phyloP scores from a whole-genome alignment of 495 filamentous ascomycete genomes.

The Neurospora tetraspora region DNA sequence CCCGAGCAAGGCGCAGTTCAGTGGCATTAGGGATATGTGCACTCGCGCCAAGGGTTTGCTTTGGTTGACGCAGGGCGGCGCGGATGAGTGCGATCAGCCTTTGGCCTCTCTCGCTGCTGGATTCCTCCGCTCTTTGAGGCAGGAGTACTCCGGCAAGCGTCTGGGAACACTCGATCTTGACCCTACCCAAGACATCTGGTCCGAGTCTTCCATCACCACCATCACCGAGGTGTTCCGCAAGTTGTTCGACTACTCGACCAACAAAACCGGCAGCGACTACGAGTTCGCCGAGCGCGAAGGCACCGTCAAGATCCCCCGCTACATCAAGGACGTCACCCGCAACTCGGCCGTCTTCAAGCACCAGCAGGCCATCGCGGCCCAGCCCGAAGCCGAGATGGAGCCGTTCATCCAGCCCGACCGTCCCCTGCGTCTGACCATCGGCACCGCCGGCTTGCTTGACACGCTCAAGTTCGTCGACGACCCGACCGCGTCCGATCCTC shows the following conservation, averaged over 20 bases:
- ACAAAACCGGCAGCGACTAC: constrained; percentile 8
- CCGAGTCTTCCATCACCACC: constrained; percentile 6
- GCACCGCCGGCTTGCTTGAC: constrained; percentile 22
- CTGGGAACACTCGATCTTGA: constrained; percentile 21
- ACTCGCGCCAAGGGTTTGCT: constrained; percentile 24
- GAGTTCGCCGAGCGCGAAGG: constrained; percentile 22
- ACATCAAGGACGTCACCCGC: constrained; percentile 22
- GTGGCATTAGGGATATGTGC: constrained; percentile 19
- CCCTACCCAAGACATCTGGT: constrained; percentile 7
- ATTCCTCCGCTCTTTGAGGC: constrained; percentile 22
- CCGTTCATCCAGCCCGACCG: constrained; percentile 21
- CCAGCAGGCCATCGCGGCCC: neutral
- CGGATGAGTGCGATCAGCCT: constrained; percentile 13
- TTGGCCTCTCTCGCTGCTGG: constrained; percentile 19
- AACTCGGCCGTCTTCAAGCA: constrained; percentile 18
- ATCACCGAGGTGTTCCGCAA: constrained; percentile 17
- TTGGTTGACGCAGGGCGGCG: constrained; percentile 44
- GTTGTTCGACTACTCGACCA: constrained; percentile 11
- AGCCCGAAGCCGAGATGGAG: constrained; percentile 5
- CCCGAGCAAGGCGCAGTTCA: constrained; percentile 13
- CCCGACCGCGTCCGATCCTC: constrained; percentile 4
- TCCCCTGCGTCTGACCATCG: constrained; percentile 20
- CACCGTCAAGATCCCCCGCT: constrained; percentile 16
- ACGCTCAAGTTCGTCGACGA: constrained; percentile 25
- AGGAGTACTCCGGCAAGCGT: constrained; percentile 20